Evolutionary conservation across 495 filamentous ascomycete species (phyloP).

Genomic region (Penicillium crystallinum): DNA sequence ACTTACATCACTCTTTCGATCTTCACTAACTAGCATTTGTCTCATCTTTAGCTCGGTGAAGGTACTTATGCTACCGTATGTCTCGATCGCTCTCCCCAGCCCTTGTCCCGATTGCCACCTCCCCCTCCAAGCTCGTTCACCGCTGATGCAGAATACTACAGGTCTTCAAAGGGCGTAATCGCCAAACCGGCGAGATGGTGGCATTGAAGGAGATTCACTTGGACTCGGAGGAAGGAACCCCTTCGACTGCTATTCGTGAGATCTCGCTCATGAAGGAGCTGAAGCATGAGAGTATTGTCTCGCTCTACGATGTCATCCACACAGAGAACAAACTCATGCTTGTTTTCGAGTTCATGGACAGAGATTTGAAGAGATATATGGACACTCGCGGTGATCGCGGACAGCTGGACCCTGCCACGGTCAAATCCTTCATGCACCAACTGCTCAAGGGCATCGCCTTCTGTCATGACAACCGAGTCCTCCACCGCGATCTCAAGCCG

Average conservation of each 20-base stretch:
- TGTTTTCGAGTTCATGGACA: constrained; percentile 97
- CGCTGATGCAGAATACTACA: constrained; percentile 32
- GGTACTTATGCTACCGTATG: constrained; percentile 96
- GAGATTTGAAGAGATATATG: constrained; percentile 99
- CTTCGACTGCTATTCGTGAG: constrained; percentile 96
- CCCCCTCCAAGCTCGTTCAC: background rate
- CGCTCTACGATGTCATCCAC: constrained; percentile 96
- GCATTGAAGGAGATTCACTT: constrained; percentile 99
- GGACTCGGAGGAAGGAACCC: constrained; percentile 96
- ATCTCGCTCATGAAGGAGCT: constrained; percentile 99
- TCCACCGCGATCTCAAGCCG: constrained; percentile 94
- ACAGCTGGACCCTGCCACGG: constrained; percentile 73
- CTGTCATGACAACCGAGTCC: constrained; percentile 91
- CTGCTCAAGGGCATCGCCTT: constrained; percentile 91
- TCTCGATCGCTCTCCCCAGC: constrained; percentile 17
- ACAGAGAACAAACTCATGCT: constrained; percentile 99
- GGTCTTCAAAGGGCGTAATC: constrained; percentile 98
- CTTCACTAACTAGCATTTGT: constrained; percentile 14
- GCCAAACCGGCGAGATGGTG: constrained; percentile 92
- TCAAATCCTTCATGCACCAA: constrained; percentile 98
- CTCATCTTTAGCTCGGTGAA: constrained; percentile 67
- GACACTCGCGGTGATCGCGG: constrained; percentile 81
- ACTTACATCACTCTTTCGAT: background rate
- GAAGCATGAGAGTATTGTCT: constrained; percentile 97
- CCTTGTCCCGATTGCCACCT: background rate